These are phyloP conservation scores for Apophysomyces sp. DNA, from an alignment of 371 early-diverging fungal genomes.

Conservation along the genomic window DNA sequence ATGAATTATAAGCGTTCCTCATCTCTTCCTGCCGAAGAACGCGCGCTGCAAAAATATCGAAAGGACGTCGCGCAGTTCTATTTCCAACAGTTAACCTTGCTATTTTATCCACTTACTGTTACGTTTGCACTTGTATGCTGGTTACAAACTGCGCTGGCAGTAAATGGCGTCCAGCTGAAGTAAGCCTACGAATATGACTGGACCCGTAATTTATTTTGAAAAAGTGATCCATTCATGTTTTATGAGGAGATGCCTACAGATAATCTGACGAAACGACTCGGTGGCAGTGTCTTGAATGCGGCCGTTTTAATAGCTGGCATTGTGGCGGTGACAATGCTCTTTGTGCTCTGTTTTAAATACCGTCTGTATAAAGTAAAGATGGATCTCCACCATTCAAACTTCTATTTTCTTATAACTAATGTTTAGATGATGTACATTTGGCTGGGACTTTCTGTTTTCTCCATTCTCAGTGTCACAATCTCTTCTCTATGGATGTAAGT, in stretches of 20 bases:
- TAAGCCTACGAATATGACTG: neutral
- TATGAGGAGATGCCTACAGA: conserved; percentile 15
- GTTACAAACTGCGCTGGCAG: conserved; percentile 13
- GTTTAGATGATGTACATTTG: conserved; percentile 20
- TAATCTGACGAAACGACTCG: conserved; percentile 9
- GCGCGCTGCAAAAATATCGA: conserved; percentile 1
- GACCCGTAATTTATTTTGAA: neutral
- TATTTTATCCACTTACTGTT: conserved; percentile 20
- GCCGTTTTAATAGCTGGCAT: conserved; percentile 13
- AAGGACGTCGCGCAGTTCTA: conserved; percentile 14
- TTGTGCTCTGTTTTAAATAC: conserved; percentile 25
- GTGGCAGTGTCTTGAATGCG: conserved; percentile 19
- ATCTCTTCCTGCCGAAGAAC: conserved; percentile 55
- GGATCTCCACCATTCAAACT: neutral
- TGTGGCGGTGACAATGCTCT: conserved; percentile 14
- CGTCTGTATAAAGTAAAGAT: conserved; percentile 16
- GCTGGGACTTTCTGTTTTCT: conserved; percentile 25
- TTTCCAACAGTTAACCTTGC: conserved; percentile 15
- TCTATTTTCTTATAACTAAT: neutral
- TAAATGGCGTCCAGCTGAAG: conserved; percentile 11
- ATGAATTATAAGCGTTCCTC: conserved; percentile 51
- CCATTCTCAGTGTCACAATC: conserved; percentile 15
- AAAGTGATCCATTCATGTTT: conserved; percentile 15
- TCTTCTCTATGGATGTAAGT: conserved; percentile 22
- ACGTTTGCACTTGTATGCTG: conserved; percentile 20